Conservation (phyloP, 1,139 yeast genomes). For the Lodderomyces theae region DNA sequence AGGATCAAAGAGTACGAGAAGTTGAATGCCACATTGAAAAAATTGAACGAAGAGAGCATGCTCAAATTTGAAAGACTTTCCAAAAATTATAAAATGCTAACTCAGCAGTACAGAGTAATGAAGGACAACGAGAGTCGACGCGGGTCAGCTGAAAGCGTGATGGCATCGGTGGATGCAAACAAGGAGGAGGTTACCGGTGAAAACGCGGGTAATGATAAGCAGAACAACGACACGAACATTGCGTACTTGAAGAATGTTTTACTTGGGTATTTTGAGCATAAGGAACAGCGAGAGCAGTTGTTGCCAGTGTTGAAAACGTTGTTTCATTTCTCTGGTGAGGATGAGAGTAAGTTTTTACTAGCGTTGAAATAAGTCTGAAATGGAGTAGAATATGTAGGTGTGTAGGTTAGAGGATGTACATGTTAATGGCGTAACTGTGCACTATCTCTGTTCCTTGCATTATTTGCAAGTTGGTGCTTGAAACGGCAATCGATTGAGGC, state of each 20-base stretch:
- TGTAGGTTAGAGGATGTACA: no score
- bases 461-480: no score
- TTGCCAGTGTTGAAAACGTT: constrained; percentile 82
- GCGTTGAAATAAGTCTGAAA: constrained; percentile 46
- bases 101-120: constrained; percentile 52
- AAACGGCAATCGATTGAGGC: no score
- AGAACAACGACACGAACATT: constrained; percentile 34
- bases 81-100: constrained; percentile 60
- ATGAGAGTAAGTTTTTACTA: constrained; percentile 64
- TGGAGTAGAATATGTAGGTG: no score
- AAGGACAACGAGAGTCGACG: constrained; percentile 10
- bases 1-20: constrained; percentile 56
- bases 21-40: constrained; percentile 56
- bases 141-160: constrained; percentile 3
- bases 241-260: constrained; percentile 86
- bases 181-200: neutral
- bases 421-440: no score
- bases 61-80: constrained; percentile 64
- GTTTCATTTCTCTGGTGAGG: constrained; percentile 63
- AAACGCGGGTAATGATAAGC: constrained; percentile 2
- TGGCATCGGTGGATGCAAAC: neutral
- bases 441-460: no score
- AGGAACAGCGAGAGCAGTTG: constrained; percentile 81
- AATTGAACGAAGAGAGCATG: constrained; percentile 64
- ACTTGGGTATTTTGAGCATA: constrained; percentile 85